phyloP scores from a whole-genome alignment of 2,329 filamentous ascomycete genomes.

The Diplodia intermedia region DNA sequence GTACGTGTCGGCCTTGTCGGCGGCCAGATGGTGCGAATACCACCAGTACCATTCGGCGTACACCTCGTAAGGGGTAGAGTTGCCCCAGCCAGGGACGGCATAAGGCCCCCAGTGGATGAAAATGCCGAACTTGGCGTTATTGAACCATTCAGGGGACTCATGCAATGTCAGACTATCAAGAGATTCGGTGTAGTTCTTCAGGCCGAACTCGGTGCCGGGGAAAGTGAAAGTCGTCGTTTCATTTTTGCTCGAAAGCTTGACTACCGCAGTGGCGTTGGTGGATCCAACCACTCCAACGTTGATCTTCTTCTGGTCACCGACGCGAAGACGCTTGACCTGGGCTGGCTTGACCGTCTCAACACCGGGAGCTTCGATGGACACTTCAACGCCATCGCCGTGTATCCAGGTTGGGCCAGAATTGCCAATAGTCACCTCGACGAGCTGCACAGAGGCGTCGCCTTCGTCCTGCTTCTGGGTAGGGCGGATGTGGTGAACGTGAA shows the following conservation, averaged over 20 bases:
- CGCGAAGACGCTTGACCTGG: constrained; percentile 49
- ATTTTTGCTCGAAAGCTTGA: constrained; percentile 41
- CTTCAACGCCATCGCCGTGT: constrained; percentile 31
- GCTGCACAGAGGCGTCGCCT: constrained; percentile 40
- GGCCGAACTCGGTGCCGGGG: constrained; percentile 27
- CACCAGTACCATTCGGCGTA: constrained; percentile 53
- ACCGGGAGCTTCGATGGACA: constrained; percentile 40
- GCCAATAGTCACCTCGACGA: constrained; percentile 44
- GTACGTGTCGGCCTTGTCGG: constrained; percentile 54
- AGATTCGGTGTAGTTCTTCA: constrained; percentile 33
- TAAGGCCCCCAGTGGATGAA: constrained; percentile 68
- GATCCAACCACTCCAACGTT: constrained; percentile 48
- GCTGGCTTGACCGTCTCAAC: constrained; percentile 46
- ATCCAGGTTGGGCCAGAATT: constrained; percentile 35
- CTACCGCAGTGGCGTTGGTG: constrained; percentile 37
- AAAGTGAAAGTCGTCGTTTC: constrained; percentile 21
- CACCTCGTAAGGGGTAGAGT: constrained; percentile 48
- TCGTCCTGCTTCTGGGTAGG: constrained; percentile 52
- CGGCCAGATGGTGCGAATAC: constrained; percentile 54
- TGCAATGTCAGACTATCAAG: constrained; percentile 49
- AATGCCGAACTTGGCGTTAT: constrained; percentile 64
- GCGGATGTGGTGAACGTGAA: constrained; percentile 49
- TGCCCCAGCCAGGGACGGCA: constrained; percentile 64
- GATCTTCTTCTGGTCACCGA: constrained; percentile 50
- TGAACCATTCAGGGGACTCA: constrained; percentile 62